Evolutionary conservation across 2,329 filamentous ascomycete genomes (phyloP).

Genomic region (Botrytis deweyae): DNA sequence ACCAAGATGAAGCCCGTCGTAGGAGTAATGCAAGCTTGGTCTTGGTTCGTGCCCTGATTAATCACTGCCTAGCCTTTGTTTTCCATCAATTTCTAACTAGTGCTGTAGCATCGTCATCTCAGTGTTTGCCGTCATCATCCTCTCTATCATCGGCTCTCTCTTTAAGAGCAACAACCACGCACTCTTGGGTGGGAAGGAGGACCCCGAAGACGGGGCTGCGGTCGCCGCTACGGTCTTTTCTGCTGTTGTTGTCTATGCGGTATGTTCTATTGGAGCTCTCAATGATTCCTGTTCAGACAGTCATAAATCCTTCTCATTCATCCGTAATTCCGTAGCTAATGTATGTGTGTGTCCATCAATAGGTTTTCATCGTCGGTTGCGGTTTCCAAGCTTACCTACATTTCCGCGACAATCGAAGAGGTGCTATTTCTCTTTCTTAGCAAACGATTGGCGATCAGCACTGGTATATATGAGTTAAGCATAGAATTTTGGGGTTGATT

Average conservation of each 20-base stretch:
- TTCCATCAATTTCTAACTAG: constrained; percentile 15
- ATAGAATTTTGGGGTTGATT: constrained; percentile 12
- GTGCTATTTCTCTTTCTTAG: constrained; percentile 71
- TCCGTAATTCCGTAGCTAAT: not conserved
- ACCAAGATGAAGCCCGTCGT: constrained; percentile 86
- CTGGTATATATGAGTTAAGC: constrained; percentile 18
- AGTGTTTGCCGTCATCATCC: constrained; percentile 63
- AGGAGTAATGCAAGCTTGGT: constrained; percentile 89
- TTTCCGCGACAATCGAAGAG: constrained; percentile 75
- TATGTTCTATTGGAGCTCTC: constrained; percentile 51
- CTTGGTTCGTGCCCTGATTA: constrained; percentile 64
- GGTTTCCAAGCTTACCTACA: constrained; percentile 86
- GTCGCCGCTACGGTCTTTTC: constrained; percentile 85
- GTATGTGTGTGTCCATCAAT: not conserved
- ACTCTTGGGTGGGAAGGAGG: constrained; percentile 73
- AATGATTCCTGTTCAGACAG: constrained; percentile 3
- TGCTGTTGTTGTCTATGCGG: constrained; percentile 83
- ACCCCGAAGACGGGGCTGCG: constrained; percentile 62
- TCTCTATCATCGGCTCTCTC: constrained; percentile 65
- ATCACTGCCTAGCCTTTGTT: constrained; percentile 15
- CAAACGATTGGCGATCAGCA: constrained; percentile 1
- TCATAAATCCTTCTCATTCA: not conserved
- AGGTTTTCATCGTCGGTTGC: constrained; percentile 92
- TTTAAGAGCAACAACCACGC: constrained; percentile 80
- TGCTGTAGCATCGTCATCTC: constrained; percentile 67